Evolutionary conservation across 225 moss, liverwort and hornwort species (phyloP).

Genomic region (Polytrichum commune): DNA sequence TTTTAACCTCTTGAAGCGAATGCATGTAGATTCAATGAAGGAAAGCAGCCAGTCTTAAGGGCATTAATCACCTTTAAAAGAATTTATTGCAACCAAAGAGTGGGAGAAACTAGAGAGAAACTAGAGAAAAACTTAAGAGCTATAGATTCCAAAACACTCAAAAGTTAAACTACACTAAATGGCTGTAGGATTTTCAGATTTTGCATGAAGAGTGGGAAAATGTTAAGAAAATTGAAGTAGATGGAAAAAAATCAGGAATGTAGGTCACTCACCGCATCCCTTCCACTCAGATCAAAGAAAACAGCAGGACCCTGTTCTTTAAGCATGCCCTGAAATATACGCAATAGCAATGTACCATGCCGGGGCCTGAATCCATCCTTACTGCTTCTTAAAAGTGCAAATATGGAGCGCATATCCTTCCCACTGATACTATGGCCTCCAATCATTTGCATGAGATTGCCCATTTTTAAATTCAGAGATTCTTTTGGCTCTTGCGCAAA

Average conservation of each 20-base stretch:
- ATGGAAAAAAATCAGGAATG: neutral
- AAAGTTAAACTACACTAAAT: no score
- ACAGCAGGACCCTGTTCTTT: slow-evolving; percentile 83
- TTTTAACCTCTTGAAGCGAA: no score
- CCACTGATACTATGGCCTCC: slow-evolving; percentile 85
- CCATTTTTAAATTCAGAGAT: slow-evolving; percentile 56
- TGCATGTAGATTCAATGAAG: no score
- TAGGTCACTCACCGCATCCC: slow-evolving; percentile 59
- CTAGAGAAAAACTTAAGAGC: no score
- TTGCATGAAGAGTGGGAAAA: no score
- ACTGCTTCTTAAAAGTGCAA: slow-evolving; percentile 73
- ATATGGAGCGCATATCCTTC: slow-evolving; percentile 82
- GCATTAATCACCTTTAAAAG: no score
- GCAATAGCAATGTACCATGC: slow-evolving; percentile 65
- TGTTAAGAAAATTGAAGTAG: no score
- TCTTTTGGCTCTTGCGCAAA: slow-evolving; percentile 67
- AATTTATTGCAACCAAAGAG: no score
- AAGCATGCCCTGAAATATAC: slow-evolving; percentile 77
- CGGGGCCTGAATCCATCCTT: slow-evolving; percentile 71
- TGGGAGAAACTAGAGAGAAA: no score
- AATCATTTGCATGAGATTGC: slow-evolving; percentile 74
- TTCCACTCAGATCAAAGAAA: slow-evolving; percentile 77
- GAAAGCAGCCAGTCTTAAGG: no score
- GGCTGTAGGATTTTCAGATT: no score
- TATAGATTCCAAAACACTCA: no score